phyloP scores from a whole-genome alignment of 2,329 filamentous ascomycete species.

The Venturiaceae sp. region DNA sequence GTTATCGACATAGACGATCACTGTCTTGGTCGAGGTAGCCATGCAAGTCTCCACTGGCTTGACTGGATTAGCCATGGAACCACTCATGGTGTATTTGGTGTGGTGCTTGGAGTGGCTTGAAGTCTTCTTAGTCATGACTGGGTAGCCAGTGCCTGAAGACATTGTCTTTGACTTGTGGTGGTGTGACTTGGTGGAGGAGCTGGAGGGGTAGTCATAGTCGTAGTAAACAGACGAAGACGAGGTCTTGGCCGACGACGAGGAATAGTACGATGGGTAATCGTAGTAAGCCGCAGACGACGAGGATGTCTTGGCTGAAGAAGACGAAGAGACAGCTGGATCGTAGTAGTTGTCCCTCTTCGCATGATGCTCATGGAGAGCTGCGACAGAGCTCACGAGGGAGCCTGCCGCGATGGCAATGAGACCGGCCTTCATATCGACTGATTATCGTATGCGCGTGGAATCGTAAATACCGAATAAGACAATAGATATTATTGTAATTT shows the following conservation, averaged over 20 bases:
- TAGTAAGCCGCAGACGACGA: neutral
- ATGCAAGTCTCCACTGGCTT: neutral
- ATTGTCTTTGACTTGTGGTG: no score
- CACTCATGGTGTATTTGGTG: neutral
- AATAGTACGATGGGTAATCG: neutral
- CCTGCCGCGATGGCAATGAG: slow-evolving; percentile 54
- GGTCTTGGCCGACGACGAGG: neutral
- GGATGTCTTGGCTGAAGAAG: neutral
- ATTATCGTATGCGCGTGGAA: neutral
- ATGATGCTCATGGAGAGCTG: slow-evolving; percentile 54
- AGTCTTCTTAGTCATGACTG: neutral
- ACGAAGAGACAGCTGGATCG: neutral
- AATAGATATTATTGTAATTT: slow-evolving; percentile 14
- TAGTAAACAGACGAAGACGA: neutral
- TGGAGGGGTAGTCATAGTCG: neutral
- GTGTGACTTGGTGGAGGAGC: neutral
- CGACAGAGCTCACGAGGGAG: slow-evolving; percentile 37
- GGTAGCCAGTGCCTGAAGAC: no score
- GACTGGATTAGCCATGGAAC: neutral
- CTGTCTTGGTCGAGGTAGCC: neutral
- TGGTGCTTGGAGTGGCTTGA: neutral
- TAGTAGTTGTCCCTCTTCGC: slow-evolving; percentile 1
- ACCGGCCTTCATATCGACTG: slow-evolving; percentile 57
- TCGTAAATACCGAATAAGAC: slow-evolving; percentile 12
- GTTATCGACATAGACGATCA: slow-evolving; percentile 5